Percentiles rank a stretch among this genome's conserved stretches.
These are phyloP conservation scores for Akanthomyces muscarius DNA, from an alignment of 2,329 filamentous ascomycete species.

Conservation along the genomic window DNA sequence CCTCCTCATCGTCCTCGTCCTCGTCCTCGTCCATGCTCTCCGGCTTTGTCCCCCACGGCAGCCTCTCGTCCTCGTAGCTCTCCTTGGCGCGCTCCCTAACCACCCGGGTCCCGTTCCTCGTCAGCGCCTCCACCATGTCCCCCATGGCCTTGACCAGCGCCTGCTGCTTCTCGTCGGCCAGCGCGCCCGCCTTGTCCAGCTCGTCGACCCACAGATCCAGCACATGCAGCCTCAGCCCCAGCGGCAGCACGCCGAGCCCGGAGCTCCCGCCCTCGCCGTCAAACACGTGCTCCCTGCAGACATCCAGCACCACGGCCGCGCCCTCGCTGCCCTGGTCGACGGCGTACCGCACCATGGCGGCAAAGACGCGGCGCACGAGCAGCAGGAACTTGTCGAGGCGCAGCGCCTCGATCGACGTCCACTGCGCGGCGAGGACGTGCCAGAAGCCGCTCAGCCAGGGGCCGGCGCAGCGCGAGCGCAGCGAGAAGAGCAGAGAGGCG, in stretches of 20 bases:
- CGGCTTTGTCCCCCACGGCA: slow-evolving; percentile 57
- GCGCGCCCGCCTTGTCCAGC: slow-evolving; percentile 64
- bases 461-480: slow-evolving; percentile 44
- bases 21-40: slow-evolving; percentile 28
- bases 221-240: slow-evolving; percentile 81
- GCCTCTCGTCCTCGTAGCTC: slow-evolving; percentile 66
- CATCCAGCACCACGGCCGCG: slow-evolving; percentile 24
- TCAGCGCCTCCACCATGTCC: slow-evolving; percentile 52
- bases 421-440: slow-evolving; percentile 66
- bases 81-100: slow-evolving; percentile 68
- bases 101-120: slow-evolving; percentile 61
- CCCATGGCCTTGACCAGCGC: slow-evolving; percentile 52
- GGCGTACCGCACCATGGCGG: slow-evolving; percentile 57
- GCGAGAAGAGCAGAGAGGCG: slow-evolving; percentile 53
- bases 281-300: slow-evolving; percentile 31
- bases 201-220: slow-evolving; percentile 92
- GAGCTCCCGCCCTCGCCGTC: slow-evolving; percentile 28
- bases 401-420: slow-evolving; percentile 69
- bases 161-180: slow-evolving; percentile 39
- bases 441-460: slow-evolving; percentile 63
- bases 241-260: slow-evolving; percentile 61
- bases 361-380: slow-evolving; percentile 74
- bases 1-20: slow-evolving; percentile 41
- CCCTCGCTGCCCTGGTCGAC: slow-evolving; percentile 28
- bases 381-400: slow-evolving; percentile 92